Evolutionary conservation across 306 rosid genomes (phyloP), one percentile per base, ranked within the genome.

Genomic region (Albizia julibrissin): DNA sequence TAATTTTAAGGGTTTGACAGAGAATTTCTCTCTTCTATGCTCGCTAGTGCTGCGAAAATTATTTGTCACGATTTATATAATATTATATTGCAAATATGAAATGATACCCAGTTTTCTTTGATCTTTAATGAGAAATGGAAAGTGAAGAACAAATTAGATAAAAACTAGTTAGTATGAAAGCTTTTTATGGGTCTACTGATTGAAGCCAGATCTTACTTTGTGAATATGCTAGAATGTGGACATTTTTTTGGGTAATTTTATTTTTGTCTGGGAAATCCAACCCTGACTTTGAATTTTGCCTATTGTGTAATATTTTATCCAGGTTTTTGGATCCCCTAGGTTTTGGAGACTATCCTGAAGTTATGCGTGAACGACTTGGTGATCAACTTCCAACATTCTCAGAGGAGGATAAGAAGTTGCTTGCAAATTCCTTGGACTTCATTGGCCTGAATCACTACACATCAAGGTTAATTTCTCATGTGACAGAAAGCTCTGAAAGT

Each of bases 381-480:
- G 91, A 91, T 76, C 88, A 76, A 74, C 98, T 95, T 86, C 98
- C 98, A 58, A 90, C 83, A 80, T 95, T 95, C 80, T 88, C 94
- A 39, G 93, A 88, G 72, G 93, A 88, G 79, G 98, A 95, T 43
- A 89, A 85, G 86, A 91, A 91, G 82, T 22, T 87, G 79, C 86
- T 95, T 76, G 73, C 56, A 86, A 90, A 90, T 80, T 72, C 94
- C 1, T 52, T 93, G 77, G 98, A 95, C 88, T 93, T 90, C 82
- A 54, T 95, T 47, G 98, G 97, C 81, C 84, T 95, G 78, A 95
- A 93, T 84, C 98, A 93, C 81, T 95, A 93, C 83, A 90, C 98
- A 26, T 79, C 98, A 72, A 91, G 98, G 88, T 90, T 95, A 67
- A 89, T 95, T 89, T 87, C 97, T 76, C 84, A 93, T 84, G 88